Base-by-base conservation (phyloP, 116 monocot genomes). In the Dioscorea cayenensis region DNA sequence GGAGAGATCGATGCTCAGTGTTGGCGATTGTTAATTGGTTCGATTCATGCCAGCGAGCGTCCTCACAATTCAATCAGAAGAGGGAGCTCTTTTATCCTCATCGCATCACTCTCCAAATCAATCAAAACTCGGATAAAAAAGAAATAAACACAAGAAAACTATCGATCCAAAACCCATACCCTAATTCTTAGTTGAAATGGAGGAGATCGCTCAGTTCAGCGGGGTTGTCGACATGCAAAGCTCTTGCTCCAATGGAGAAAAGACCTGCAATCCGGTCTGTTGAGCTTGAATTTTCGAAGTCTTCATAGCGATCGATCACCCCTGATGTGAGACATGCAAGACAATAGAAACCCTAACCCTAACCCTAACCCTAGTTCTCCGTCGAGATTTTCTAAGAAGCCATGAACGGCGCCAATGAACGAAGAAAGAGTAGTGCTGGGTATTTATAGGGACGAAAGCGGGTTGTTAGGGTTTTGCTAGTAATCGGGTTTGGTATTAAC, bases 221-320 rank as follows among this genome's bases (percentile, higher is more conserved):
- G 75, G 75, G 58, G 38, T 75, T 22, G 35, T 68, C 67, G 68
- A 60, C 68, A 75, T 48, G 66, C 75, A 68, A 75, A 61, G 36
- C 67, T 52, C 58, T 14, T 38, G 14, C 59, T 1, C 19, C 3
- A 17, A 9, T 8, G 48, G 36, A 51, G 13, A 28, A n/a, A 59
- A 59, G 35, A 52, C 51, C 55, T 75, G 75, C 66, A 17, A 67
- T 75, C 66, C 19, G 75, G 67, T 75, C 75, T 75, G 75, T 75
- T 75, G 75, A 75, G 75, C 75, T 75, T 75, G 75, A 75, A 67
- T 36, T 67, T 67, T 75, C 28, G 59, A 36, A 43, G 59, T 75
- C 75, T 18, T 75, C 75, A 75, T 58, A 36, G 67, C 75, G 58
- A 48, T 60, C 75, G 58, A 48, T 60, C 75, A 20, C 22, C 12